Evolutionary conservation across 495 filamentous ascomycete species (phyloP), one percentile per base, ranked within the genome.

Genomic region (Aspergillus biplanus): DNA sequence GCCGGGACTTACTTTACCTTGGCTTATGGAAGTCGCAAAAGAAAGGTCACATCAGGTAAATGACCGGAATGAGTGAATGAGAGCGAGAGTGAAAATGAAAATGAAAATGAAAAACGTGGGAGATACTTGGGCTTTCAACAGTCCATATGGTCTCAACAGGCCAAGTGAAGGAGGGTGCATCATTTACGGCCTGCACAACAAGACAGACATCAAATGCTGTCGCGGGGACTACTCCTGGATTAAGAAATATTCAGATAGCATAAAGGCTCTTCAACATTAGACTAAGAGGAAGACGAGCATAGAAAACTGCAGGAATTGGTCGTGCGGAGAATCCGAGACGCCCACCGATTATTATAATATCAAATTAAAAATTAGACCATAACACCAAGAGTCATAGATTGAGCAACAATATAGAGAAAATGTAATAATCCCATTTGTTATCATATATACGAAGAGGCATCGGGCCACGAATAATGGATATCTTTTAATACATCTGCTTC

Each of bases 231-330:
- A 32, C 8, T 7, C 33, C 27, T 54, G 21, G 34, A 54, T 11
- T 32, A 48, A 2, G 33, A 50, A 21, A 37, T 1, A 32, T 6
- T 5, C 47, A 52, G n/a, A 2, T 15, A 8, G 6, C 21, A 55
- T 44, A 18, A 50, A 15, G 47, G 52, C 59, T 56, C 53, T 63
- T 63, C 61, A 63, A 63, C 61, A 63, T 57, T 35, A 6, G 31
- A 13, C 18, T 1, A 11, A 48, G 15, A 49, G 53, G 33, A 5
- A 56, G 27, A 5, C 33, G 39, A 56, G 60, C 52, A 57, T 63
- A 34, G 9, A 54, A 27, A 9, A 18, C 12, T 11, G n/a, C 4
- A 44, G 39, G 11, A 44, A 15, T 0, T 44, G 8, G 11, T 44
- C 4, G 8, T 44, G 21, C 8, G 39, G 39, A 12, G 9, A 44